Percentiles rank a stretch among this genome's conserved stretches.
Evolutionary conservation across 1,284 basidiomycete genomes (phyloP).

Genomic region (Trametes hirsuta): DNA sequence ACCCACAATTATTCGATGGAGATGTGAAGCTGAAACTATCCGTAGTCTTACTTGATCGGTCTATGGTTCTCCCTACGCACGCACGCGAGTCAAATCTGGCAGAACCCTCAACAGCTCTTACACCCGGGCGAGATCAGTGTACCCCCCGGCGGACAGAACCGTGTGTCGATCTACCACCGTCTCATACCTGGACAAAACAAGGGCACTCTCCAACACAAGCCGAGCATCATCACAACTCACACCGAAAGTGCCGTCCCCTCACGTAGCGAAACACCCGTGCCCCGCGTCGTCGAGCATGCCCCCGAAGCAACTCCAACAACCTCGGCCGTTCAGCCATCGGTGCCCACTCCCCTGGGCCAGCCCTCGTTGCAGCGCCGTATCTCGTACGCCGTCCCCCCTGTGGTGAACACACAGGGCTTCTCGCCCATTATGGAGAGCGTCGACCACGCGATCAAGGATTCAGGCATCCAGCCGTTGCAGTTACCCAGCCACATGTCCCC

Average conservation of each 20-base stretch:
- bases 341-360: slow-evolving; percentile 21
- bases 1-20: not conserved
- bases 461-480: slow-evolving; percentile 56
- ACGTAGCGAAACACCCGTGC: slow-evolving; percentile 44
- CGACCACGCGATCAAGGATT: slow-evolving; percentile 70
- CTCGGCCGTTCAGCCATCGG: slow-evolving; percentile 2
- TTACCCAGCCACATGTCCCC: slow-evolving; percentile 73
- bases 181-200: slow-evolving; percentile 45
- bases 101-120: slow-evolving; percentile 90
- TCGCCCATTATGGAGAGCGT: slow-evolving; percentile 81
- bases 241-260: slow-evolving; percentile 39
- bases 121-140: slow-evolving; percentile 63
- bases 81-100: slow-evolving; percentile 99
- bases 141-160: slow-evolving; percentile 47
- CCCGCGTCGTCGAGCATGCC: slow-evolving; percentile 30
- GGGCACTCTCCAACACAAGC: slow-evolving; percentile 44
- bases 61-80: slow-evolving; percentile 99
- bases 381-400: slow-evolving; percentile 55
- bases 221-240: slow-evolving; percentile 43
- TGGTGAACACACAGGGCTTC: slow-evolving; percentile 42
- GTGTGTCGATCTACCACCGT: slow-evolving; percentile 77
- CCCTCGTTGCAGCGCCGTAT: slow-evolving; percentile 40
- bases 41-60: slow-evolving; percentile 93
- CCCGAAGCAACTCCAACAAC: slow-evolving; percentile 25
- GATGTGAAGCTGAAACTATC: slow-evolving; percentile 8